A percentile compares a stretch with the other conserved stretches of the same genome.
Evolutionary conservation across 371 early-diverging fungal genomes (phyloP).

Genomic region (Blastocladiella emersonii): DNA sequence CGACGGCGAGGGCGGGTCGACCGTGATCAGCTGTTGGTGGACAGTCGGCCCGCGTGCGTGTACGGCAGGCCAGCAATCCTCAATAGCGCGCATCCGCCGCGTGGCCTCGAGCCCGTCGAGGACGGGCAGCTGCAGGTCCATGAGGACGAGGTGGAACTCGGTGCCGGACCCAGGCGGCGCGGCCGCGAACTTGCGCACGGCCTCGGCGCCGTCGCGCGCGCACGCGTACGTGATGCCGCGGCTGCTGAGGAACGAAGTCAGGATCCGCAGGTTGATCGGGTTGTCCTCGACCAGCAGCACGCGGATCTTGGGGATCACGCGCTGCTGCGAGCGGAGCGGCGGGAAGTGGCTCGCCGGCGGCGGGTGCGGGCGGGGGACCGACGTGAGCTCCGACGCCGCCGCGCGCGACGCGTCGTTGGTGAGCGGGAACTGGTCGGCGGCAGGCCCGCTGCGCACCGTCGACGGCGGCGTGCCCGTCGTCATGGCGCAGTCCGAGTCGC

Average conservation of each 20-base stretch:
- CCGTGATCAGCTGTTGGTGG: too few species aligned
- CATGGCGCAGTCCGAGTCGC: too few species aligned
- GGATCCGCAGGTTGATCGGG: constrained; percentile 56
- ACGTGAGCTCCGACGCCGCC: too few species aligned
- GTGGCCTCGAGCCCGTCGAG: constrained; percentile 61
- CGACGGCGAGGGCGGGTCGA: too few species aligned
- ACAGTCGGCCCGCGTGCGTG: not conserved
- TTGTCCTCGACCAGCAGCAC: constrained; percentile 76
- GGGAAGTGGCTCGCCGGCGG: too few species aligned
- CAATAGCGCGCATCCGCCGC: constrained; percentile 49
- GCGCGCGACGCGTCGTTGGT: too few species aligned
- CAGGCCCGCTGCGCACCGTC: too few species aligned
- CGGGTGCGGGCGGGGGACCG: too few species aligned
- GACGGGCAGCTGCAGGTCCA: constrained; percentile 72
- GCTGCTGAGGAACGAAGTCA: constrained; percentile 57
- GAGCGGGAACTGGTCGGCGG: too few species aligned
- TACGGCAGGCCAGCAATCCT: constrained; percentile 24
- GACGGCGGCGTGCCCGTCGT: too few species aligned
- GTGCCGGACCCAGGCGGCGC: constrained; percentile 13
- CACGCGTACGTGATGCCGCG: constrained; percentile 53
- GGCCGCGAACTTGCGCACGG: constrained; percentile 53
- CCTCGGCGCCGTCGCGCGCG: constrained; percentile 59
- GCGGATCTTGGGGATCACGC: too few species aligned
- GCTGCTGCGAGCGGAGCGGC: too few species aligned
- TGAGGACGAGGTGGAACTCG: constrained; percentile 60